Conservation (phyloP, 345 rosid species). For the Arabis alpina region DNA sequence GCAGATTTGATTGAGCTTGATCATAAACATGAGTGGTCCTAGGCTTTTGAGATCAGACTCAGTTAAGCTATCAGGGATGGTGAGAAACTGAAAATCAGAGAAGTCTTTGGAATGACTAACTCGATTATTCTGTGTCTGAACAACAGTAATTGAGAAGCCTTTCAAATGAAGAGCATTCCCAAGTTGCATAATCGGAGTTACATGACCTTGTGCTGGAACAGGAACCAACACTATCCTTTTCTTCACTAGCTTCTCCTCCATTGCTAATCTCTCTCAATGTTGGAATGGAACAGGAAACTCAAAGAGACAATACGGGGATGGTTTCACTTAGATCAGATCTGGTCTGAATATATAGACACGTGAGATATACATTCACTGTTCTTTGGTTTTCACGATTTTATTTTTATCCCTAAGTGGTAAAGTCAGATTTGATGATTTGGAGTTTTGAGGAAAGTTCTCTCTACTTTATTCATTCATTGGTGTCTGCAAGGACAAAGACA, state of each 20-base stretch:
- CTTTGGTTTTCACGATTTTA: background rate
- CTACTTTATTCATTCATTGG: background rate
- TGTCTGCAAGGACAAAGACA: background rate
- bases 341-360: background rate
- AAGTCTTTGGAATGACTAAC: conserved; percentile 45
- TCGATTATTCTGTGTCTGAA: conserved; percentile 49
- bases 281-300: background rate
- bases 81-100: conserved; percentile 49
- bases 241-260: conserved; percentile 27
- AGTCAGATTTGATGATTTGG: too few species aligned
- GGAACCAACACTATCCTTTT: conserved; percentile 60
- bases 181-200: conserved; percentile 74
- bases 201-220: conserved; percentile 67
- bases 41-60: conserved; percentile 37
- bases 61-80: conserved; percentile 48
- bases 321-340: conserved; percentile 15
- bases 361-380: conserved; percentile 6
- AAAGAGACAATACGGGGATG: background rate
- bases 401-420: background rate
- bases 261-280: background rate
- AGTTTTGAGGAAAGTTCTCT: background rate
- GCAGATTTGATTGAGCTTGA: conserved; percentile 51
- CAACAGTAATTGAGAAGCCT: conserved; percentile 65
- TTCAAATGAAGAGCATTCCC: conserved; percentile 56
- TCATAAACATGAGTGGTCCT: conserved; percentile 27